These are phyloP conservation scores for Linnemannia zychae DNA, from an alignment of 192 early-diverging fungal species.

Conservation along the genomic window DNA sequence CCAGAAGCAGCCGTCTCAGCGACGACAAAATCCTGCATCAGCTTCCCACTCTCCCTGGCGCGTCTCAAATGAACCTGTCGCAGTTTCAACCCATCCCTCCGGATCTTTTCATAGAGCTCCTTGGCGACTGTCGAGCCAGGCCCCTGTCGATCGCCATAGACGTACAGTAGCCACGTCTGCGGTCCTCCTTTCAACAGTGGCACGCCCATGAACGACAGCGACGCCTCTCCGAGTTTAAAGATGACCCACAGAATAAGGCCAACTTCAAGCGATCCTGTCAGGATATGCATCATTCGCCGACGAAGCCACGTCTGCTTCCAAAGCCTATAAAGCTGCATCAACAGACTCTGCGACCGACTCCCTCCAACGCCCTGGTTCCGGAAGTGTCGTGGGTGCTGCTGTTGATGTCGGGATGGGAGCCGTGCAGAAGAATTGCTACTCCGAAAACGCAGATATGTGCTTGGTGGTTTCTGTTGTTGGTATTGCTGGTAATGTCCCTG, in stretches of 20 bases:
- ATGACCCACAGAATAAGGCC: slow-evolving; percentile 30
- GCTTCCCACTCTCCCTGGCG: not conserved
- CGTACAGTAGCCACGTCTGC: slow-evolving; percentile 20
- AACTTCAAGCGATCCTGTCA: slow-evolving; percentile 37
- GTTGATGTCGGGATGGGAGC: not conserved
- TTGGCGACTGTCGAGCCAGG: slow-evolving; percentile 21
- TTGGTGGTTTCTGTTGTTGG: not conserved
- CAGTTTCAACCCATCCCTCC: slow-evolving; percentile 20
- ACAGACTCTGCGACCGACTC: slow-evolving; percentile 28
- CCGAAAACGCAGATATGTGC: not conserved
- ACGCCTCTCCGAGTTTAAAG: slow-evolving; percentile 17
- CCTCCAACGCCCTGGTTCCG: slow-evolving; percentile 32
- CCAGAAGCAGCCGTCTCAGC: slow-evolving; percentile 6
- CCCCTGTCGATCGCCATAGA: slow-evolving; percentile 34
- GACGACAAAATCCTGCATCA: slow-evolving; percentile 15
- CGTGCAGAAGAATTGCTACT: not conserved
- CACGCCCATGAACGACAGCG: slow-evolving; percentile 24
- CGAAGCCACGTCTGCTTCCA: slow-evolving; percentile 53
- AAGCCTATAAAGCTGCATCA: slow-evolving; percentile 38
- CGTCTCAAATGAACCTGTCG: not conserved
- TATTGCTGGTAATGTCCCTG: not conserved
- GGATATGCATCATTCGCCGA: slow-evolving; percentile 42
- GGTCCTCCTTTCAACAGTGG: slow-evolving; percentile 14
- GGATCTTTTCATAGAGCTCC: slow-evolving; percentile 41
- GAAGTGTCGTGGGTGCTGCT: slow-evolving; percentile 13